Conservation (phyloP, 2,329 filamentous ascomycete genomes). For the Neoascochyta sp. region DNA sequence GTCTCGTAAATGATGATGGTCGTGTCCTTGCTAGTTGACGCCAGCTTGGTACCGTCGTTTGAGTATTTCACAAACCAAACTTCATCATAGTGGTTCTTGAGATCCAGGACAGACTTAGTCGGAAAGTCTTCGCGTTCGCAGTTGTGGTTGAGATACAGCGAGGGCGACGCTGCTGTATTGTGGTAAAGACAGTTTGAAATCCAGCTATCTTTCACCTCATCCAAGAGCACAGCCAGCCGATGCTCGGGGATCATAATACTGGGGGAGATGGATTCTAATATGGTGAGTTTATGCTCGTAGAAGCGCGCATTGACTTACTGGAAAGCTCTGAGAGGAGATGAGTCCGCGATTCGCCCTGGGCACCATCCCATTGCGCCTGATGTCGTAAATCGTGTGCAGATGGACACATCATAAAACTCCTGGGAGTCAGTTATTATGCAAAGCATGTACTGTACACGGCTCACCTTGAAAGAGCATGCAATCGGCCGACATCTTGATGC, state of each 20-base stretch:
- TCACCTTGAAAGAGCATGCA: slow-evolving; percentile 77
- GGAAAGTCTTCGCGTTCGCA: slow-evolving; percentile 82
- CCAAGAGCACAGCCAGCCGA: slow-evolving; percentile 73
- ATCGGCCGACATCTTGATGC: slow-evolving; percentile 69
- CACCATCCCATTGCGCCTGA: slow-evolving; percentile 82
- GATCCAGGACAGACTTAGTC: slow-evolving; percentile 63
- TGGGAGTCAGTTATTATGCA: slow-evolving; percentile 15
- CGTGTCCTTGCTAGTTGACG: slow-evolving; percentile 74
- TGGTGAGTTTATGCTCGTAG: slow-evolving; percentile 10
- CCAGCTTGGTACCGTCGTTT: slow-evolving; percentile 76
- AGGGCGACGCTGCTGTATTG: slow-evolving; percentile 73
- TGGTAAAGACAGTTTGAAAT: slow-evolving; percentile 84
- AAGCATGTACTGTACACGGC: slow-evolving; percentile 5
- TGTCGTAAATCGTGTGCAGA: slow-evolving; percentile 70
- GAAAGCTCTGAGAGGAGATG: slow-evolving; percentile 76
- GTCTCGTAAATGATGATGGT: slow-evolving; percentile 81
- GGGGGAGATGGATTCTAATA: slow-evolving; percentile 79
- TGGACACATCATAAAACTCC: slow-evolving; percentile 81
- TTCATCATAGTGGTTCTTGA: slow-evolving; percentile 72
- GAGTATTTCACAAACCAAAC: slow-evolving; percentile 93
- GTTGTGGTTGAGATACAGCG: slow-evolving; percentile 81
- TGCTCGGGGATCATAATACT: slow-evolving; percentile 96
- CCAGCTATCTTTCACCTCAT: slow-evolving; percentile 80
- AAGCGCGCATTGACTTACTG: slow-evolving; percentile 52
- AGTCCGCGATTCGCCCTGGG: slow-evolving; percentile 69